These are phyloP conservation scores for Lentinula raphanica DNA, from an alignment of 768 basidiomycete species.

Conservation along the genomic window DNA sequence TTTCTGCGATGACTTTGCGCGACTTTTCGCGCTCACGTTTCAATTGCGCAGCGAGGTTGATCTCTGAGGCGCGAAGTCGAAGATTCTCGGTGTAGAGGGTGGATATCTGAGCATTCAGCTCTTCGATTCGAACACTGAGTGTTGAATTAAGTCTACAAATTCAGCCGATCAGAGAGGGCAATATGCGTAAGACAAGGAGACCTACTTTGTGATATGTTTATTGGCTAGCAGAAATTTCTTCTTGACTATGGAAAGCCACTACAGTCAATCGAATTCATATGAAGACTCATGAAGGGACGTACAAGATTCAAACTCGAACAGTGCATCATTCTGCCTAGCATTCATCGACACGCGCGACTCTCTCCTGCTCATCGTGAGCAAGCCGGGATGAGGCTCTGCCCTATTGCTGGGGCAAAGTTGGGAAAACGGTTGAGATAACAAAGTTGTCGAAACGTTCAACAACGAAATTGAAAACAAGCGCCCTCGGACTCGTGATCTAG, in stretches of 20 bases:
- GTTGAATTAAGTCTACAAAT: slow-evolving; percentile 72
- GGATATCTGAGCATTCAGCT: slow-evolving; percentile 78
- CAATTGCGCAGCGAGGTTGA: slow-evolving; percentile 70
- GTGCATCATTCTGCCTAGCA: slow-evolving; percentile 69
- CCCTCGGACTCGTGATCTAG: too few relatives aligned
- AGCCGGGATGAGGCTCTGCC: slow-evolving; percentile 3
- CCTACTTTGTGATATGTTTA: slow-evolving; percentile 87
- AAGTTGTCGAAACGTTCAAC: too few relatives aligned
- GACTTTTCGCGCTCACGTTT: slow-evolving; percentile 78
- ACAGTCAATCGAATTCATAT: slow-evolving; percentile 12
- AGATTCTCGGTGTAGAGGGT: slow-evolving; percentile 81
- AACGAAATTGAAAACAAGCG: too few relatives aligned
- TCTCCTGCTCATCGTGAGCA: slow-evolving; percentile 46
- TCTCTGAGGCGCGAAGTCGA: slow-evolving; percentile 76
- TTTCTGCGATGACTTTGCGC: slow-evolving; percentile 62
- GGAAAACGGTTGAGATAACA: too few relatives aligned
- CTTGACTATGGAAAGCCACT: slow-evolving; percentile 61
- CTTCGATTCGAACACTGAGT: slow-evolving; percentile 77
- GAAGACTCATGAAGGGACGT: slow-evolving; percentile 25
- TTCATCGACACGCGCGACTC: slow-evolving; percentile 62
- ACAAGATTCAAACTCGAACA: slow-evolving; percentile 85
- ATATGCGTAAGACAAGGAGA: not conserved
- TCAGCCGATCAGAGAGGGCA: slow-evolving; percentile 10
- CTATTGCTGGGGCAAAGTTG: slow-evolving; percentile 4
- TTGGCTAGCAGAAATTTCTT: slow-evolving; percentile 89